Evolutionary conservation across 805 yeast species (phyloP), one percentile per base, ranked within the genome.

Genomic region (Jamesozyma piceae): DNA sequence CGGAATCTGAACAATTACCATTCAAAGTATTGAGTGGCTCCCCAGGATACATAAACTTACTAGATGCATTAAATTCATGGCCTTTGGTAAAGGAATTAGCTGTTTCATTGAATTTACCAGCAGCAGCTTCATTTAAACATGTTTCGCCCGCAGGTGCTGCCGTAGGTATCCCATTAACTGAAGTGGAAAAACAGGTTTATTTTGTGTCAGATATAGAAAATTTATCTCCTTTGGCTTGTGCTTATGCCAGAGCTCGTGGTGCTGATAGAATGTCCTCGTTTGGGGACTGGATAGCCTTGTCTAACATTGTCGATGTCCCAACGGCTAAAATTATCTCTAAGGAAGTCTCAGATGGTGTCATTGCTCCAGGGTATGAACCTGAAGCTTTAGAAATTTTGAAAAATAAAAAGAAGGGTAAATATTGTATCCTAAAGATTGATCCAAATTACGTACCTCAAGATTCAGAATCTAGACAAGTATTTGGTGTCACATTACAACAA

Each of bases 141-240:
- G 97, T 90, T 49, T 87, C 96, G 30, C 98, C 98, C 50, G 97
- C 98, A 24, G 98, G 98, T 67, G 94, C 81, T 34, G 97, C 98
- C 42, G 96, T 90, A 45, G 98, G 97, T 55, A 69, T 89, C 55
- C 97, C 97, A 50, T 74, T 90, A 57, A 62, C 82, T 37, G 97
- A 89, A 42, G 72, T 80, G 49, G 98, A 90, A 73, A 89, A 88
- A 77, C 82, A 89, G 67, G 78, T 90, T 50, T 90, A 90, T 75
- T 90, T 90, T 63, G 97, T 90, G 51, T 80, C 79, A 54, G 96
- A 86, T 65, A 87, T 89, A 59, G 95, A 86, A 68, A 86, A 89
- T 73, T 73, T 90, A 64, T 85, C 96, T 13, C 97, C 97, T 43
- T 74, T 92, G 61, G 98, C 98, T 51, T 81, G 82, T 61, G 98